phyloP scores from a whole-genome alignment of 2,329 filamentous ascomycete genomes.

The Ploettnerulaceae sp. region DNA sequence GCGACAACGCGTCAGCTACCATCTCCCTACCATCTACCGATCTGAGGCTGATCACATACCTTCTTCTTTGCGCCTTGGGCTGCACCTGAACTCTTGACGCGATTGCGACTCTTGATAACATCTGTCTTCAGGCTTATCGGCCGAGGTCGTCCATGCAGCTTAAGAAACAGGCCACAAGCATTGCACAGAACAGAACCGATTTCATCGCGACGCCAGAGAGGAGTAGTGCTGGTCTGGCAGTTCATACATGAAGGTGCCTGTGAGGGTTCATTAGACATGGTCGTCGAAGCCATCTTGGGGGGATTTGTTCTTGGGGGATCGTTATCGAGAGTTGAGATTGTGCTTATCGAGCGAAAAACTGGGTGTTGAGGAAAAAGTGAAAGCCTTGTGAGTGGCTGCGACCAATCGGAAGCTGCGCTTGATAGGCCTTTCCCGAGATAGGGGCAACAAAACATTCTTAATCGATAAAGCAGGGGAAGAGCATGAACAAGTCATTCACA shows the following conservation, averaged over 20 bases:
- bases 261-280: conserved; percentile 43
- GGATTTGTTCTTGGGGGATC: conserved; percentile 5
- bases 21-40: conserved; percentile 5
- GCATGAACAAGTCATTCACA: background rate
- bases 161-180: conserved; percentile 94
- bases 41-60: conserved; percentile 44
- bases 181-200: conserved; percentile 95
- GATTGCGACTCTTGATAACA: conserved; percentile 98
- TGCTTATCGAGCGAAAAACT: conserved; percentile 4
- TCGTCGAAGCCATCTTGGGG: conserved; percentile 38
- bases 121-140: conserved; percentile 98
- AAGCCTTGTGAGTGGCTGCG: background rate
- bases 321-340: conserved; percentile 6
- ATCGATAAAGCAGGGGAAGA: conserved; percentile 2
- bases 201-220: conserved; percentile 96
- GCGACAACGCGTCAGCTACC: conserved; percentile 26
- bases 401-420: conserved; percentile 1
- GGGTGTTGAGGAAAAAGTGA: conserved; percentile 2
- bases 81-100: conserved; percentile 81
- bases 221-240: conserved; percentile 91
- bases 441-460: conserved; percentile 9
- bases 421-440: conserved; percentile 4
- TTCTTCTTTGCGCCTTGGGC: conserved; percentile 78
- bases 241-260: conserved; percentile 91
- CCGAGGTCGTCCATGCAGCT: conserved; percentile 87